A percentile compares a stretch with the other conserved stretches of the same genome.
These are phyloP conservation scores for Hypoxylon fragiforme DNA, from an alignment of 495 filamentous ascomycete species.

Conservation along the genomic window DNA sequence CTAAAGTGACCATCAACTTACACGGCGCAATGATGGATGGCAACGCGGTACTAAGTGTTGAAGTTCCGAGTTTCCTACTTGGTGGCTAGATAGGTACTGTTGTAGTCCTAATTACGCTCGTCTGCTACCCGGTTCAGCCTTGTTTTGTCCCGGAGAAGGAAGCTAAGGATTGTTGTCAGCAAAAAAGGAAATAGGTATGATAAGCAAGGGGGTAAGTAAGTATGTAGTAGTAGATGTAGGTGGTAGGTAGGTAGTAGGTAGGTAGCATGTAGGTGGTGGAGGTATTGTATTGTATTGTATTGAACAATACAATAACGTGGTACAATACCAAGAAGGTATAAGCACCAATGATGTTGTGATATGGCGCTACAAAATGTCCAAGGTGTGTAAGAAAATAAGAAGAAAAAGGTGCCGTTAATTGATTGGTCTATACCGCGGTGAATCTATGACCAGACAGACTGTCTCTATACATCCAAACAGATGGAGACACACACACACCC, in stretches of 20 bases:
- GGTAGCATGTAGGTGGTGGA: neutral
- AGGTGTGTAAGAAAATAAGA: conserved; percentile 30
- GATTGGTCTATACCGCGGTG: conserved; percentile 27
- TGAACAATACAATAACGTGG: too few species aligned
- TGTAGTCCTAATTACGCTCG: conserved; percentile 22
- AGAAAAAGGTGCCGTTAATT: conserved; percentile 11
- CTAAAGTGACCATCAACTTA: conserved; percentile 11
- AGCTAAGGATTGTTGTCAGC: conserved; percentile 11
- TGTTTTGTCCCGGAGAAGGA: conserved; percentile 3
- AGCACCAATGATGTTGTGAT: conserved; percentile 32
- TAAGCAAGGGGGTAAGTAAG: conserved; percentile 31
- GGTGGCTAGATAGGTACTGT: conserved; percentile 16
- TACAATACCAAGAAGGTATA: too few species aligned
- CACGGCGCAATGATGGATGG: conserved; percentile 13
- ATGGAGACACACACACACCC: conserved; percentile 16
- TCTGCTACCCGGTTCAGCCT: conserved; percentile 19
- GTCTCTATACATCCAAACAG: conserved; percentile 1
- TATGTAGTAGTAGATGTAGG: conserved; percentile 28
- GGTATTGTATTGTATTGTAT: neutral
- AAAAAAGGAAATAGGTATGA: conserved; percentile 20
- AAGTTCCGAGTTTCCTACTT: conserved; percentile 22
- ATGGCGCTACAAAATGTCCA: conserved; percentile 21
- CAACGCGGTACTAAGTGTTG: conserved; percentile 3
- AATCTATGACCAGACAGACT: conserved; percentile 20
- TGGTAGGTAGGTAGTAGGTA: neutral